These are phyloP conservation scores for Colletotrichum tamarilloi DNA, from an alignment of 2,329 filamentous ascomycete species.

Conservation along the genomic window DNA sequence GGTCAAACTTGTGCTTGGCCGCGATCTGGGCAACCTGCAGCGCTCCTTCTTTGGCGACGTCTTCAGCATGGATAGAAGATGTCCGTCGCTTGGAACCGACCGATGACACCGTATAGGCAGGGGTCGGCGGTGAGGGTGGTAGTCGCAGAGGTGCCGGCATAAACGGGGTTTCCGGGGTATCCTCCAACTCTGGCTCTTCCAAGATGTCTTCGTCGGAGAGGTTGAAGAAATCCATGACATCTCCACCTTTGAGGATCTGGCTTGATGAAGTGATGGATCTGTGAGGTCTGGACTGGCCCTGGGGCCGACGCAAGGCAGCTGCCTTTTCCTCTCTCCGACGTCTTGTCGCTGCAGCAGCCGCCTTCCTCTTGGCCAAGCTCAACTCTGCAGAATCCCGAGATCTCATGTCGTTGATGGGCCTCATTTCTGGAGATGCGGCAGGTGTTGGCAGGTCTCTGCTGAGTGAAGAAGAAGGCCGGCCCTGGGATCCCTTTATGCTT, in stretches of 20 bases:
- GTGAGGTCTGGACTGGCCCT: conserved; percentile 44
- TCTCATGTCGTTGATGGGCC: conserved; percentile 39
- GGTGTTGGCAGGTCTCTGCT: conserved; percentile 45
- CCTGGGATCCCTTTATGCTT: conserved; percentile 24
- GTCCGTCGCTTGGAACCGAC: conserved; percentile 20
- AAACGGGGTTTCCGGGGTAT: not conserved
- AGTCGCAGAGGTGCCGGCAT: not conserved
- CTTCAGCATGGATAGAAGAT: conserved; percentile 25
- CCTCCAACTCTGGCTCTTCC: conserved; percentile 47
- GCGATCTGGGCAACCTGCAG: conserved; percentile 64
- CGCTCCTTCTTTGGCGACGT: conserved; percentile 38
- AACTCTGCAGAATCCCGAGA: conserved; percentile 38
- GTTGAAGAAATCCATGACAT: conserved; percentile 37
- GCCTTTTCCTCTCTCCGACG: conserved; percentile 35
- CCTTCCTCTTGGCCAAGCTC: conserved; percentile 25
- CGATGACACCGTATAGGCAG: conserved; percentile 25
- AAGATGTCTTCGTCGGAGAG: conserved; percentile 67
- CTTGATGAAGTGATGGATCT: conserved; percentile 30
- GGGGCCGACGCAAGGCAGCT: conserved; percentile 39
- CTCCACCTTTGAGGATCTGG: conserved; percentile 41
- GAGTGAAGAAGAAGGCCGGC: conserved; percentile 29
- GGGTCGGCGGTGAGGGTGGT: conserved; percentile 24
- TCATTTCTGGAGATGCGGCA: conserved; percentile 48
- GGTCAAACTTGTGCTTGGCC: conserved; percentile 65
- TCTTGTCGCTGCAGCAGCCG: conserved; percentile 20